A percentile compares a stretch with the other conserved stretches of the same genome.
Conservation (phyloP, 164 flowering plant genomes). For the Berberis thunbergii region DNA sequence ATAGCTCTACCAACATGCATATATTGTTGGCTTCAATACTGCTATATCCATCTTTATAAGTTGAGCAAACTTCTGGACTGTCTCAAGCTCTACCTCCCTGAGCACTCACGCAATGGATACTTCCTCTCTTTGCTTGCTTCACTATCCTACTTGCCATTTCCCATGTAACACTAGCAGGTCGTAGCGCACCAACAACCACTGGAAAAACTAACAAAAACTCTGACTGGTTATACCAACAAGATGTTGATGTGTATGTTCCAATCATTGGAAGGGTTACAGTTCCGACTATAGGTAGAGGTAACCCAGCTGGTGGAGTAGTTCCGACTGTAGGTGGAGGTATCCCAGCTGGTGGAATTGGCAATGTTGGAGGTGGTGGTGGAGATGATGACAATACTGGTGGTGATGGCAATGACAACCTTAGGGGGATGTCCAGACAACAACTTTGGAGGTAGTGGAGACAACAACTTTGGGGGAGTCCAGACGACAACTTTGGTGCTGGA, state of each 20-base stretch:
- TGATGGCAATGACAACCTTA: not conserved
- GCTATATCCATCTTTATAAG: no score
- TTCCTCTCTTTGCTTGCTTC: slow-evolving; percentile 3
- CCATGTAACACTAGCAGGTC: slow-evolving; percentile 1
- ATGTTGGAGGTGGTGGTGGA: not conserved
- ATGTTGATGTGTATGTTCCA: not conserved
- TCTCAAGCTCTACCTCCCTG: no score
- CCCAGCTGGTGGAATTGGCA: not conserved
- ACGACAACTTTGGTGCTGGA: not conserved
- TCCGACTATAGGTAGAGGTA: not conserved
- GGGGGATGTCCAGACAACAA: not conserved
- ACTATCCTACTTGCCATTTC: not conserved
- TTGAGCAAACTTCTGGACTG: no score
- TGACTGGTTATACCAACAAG: not conserved
- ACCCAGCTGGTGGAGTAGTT: not conserved
- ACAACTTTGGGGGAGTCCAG: not conserved
- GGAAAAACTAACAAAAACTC: no score
- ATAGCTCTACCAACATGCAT: no score
- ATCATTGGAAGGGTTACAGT: slow-evolving; percentile 1
- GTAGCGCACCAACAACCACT: not conserved
- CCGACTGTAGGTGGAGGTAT: not conserved
- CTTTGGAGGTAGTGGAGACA: not conserved
- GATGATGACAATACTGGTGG: not conserved
- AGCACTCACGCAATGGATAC: slow-evolving; percentile 2
- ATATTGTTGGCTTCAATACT: no score